Evolutionary conservation across 306 rosid genomes (phyloP), one percentile per base, ranked within the genome.

Genomic region (Benincasa hispida): DNA sequence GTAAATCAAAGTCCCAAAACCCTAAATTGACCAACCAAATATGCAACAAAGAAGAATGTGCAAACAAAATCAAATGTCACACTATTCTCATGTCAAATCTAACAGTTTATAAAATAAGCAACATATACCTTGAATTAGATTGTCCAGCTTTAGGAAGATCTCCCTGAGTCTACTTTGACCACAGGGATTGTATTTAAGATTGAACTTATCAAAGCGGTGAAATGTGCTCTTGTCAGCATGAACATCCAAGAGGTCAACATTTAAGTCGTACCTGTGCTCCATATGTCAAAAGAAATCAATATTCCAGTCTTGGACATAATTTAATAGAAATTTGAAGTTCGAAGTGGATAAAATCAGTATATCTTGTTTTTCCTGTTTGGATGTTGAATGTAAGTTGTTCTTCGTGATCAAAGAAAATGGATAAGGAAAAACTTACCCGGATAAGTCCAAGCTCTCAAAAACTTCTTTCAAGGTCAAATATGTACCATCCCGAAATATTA

Each of bases 161-260:
- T 95, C 99, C 84, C 99, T 83, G 41, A 95, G 99, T 90, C 99
- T 91, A 91, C 99, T 95, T 87, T 95, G 99, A 81, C 98, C 99
- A 82, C 99, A 95, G 58, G 99, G 98, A 75, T 95, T 95, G 83
- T 95, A 95, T 87, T 95, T 95, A 30, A 95, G 97, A 84, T 95
- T 95, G 82, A 95, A 95, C 83, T 95, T 95, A 82, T 95, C 99
- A 84, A 95, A 95, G 42, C 99, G 98, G 84, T 95, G 99, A 87
- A 95, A 95, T 57, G 99, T 95, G 82, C 98, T 95, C 90, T 95
- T 95, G 96, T 95, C 99, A 53, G 99, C 99, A 37, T 95, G 99
- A 86, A 95, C 99, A 78, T 95, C 99, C 87, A 95, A 85, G 86
- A 95, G 99, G 89, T 95, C 98, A 79, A 95, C 99, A 85, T 95